Base-by-base conservation (phyloP, 495 filamentous ascomycete species). In the Aspergillus ellipticus region DNA sequence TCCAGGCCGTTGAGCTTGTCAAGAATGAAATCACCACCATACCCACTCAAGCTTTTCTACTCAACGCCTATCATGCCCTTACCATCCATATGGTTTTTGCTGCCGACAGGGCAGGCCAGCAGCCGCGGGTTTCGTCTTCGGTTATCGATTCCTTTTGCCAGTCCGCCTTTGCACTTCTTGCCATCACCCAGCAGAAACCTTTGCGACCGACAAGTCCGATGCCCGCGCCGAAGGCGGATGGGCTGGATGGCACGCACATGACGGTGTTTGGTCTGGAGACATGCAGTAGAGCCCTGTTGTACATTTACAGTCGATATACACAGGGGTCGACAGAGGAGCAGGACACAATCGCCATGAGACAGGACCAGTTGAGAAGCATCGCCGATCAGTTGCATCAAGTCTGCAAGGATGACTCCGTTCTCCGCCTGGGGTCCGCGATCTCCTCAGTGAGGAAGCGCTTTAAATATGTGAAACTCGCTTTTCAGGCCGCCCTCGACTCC, bases 41-140 rank as follows among this genome's bases (percentile, higher is more conserved):
- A 6, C 8, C 24, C 21, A 19, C 51, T 9, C 51, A 24, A 15
- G 7, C 5, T 4, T 29, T 26, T 13, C 16, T 53, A n/a, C 19
- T 53, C 24, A 43, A 29, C 31, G 51, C 51, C 28, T 53, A 53
- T 21, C 51, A 53, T 45, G 31, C 21, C 5, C 42, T 53, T 8
- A 29, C 16, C 5, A 53, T 45, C 28, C 51, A 53, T 15, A 43
- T 53, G 41, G 6, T 53, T 10, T 53, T 53, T 20, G 29, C 39
- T n/a, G 21, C 13, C 22, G 26, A 31, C 19, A 49, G 17, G 11
- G n/a, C 2, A 6, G 15, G 19, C 15, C 11, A 49, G 19, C 13
- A 49, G 47, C 31, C 24, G 26, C 15, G 7, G 6, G 17, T 33
- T 4, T 49, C 47, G 2, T 20, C 47, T 1, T 13, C 28, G 3